phyloP scores from a whole-genome alignment of 2,329 filamentous ascomycete species.

The Pseudomassariella vexata region DNA sequence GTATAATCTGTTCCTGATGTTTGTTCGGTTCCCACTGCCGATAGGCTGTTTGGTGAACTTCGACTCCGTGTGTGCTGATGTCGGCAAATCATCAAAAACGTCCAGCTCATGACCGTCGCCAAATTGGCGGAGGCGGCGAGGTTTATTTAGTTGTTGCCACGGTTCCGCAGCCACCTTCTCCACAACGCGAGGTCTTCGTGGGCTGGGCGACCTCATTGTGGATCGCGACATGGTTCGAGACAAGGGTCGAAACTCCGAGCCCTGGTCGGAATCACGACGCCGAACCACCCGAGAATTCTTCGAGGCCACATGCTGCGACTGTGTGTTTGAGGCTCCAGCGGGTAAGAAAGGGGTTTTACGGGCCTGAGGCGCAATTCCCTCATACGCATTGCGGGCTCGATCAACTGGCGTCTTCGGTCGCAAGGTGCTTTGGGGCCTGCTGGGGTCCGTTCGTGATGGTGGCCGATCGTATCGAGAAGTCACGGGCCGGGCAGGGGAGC shows the following conservation, averaged over 20 bases:
- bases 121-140: conserved; percentile 66
- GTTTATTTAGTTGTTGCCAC: conserved; percentile 67
- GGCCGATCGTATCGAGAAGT: conserved; percentile 49
- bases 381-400: conserved; percentile 42
- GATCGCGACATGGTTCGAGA: conserved; percentile 55
- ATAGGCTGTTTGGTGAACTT: conserved; percentile 77
- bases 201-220: conserved; percentile 55
- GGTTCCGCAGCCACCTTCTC: conserved; percentile 38
- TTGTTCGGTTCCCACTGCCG: conserved; percentile 60
- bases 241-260: conserved; percentile 49
- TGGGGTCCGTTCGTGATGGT: conserved; percentile 49
- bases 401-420: conserved; percentile 71
- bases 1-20: conserved; percentile 49
- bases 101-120: conserved; percentile 92
- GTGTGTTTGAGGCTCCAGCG: conserved; percentile 64
- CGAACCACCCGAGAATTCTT: conserved; percentile 68
- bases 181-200: conserved; percentile 37
- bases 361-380: conserved; percentile 44
- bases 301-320: conserved; percentile 72
- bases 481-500: conserved; percentile 45
- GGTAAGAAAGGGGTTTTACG: conserved; percentile 73
- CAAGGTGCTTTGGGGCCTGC: conserved; percentile 44
- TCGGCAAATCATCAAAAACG: conserved; percentile 89
- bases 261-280: conserved; percentile 76
- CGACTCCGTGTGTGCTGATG: conserved; percentile 74